A percentile compares a stretch with the other conserved stretches of the same genome.
phyloP scores from a whole-genome alignment of 192 early-diverging fungal species.

The Coemansia furcata region DNA sequence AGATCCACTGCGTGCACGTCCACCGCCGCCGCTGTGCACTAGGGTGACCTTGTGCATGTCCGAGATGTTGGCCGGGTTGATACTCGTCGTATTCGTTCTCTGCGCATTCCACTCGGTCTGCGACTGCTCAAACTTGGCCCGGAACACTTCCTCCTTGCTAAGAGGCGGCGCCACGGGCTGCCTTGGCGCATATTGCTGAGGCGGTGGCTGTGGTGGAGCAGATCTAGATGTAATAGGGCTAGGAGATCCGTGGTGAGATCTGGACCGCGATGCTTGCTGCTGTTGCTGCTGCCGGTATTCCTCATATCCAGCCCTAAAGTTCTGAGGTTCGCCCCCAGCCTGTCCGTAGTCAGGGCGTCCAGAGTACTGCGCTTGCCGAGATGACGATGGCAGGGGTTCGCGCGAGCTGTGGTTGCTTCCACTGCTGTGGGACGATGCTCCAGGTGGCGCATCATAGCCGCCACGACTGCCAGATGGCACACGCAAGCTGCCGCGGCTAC shows the following conservation, averaged over 20 bases:
- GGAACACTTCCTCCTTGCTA: constrained; percentile 47
- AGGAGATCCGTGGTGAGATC: constrained; percentile 15
- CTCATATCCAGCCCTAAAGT: constrained; percentile 44
- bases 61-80: constrained; percentile 24
- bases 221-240: neutral
- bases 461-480: constrained; percentile 11
- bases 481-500: constrained; percentile 21
- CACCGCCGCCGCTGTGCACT: constrained; percentile 2
- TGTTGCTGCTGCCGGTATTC: constrained; percentile 35
- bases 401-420: constrained; percentile 6
- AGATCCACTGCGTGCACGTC: constrained; percentile 35
- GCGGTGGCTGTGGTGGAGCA: constrained; percentile 15
- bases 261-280: constrained; percentile 21
- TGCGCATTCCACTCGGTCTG: constrained; percentile 48
- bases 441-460: constrained; percentile 14
- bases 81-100: constrained; percentile 4
- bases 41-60: constrained; percentile 50
- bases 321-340: constrained; percentile 13
- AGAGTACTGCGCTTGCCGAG: constrained; percentile 1
- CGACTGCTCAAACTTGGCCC: constrained; percentile 50
- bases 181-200: constrained; percentile 14
- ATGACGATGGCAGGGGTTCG: neutral
- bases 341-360: constrained; percentile 8
- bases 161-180: constrained; percentile 10
- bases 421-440: neutral